Conservation (phyloP, 352 stramenopile genomes). For the Pythium dissotocum region DNA sequence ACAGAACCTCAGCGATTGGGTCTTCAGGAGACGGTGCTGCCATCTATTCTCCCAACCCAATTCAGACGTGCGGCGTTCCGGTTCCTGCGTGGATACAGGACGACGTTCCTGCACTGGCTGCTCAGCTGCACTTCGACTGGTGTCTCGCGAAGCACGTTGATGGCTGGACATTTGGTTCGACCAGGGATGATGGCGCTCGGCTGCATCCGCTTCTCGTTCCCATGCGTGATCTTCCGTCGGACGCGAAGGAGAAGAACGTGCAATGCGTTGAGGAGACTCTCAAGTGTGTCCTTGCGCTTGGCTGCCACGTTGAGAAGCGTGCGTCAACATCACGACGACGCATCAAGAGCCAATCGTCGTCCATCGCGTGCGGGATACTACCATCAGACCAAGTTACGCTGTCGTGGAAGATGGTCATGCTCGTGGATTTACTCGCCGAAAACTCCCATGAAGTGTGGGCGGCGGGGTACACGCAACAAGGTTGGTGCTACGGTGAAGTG, state of each 20-base stretch:
- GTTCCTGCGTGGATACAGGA: conserved; percentile 41
- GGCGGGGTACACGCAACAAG: conserved; percentile 38
- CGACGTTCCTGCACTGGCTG: conserved; percentile 36
- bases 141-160: conserved; percentile 50
- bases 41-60: conserved; percentile 41
- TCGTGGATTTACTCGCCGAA: conserved; percentile 67
- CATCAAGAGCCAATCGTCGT: conserved; percentile 1
- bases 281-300: conserved; percentile 59
- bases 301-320: conserved; percentile 39
- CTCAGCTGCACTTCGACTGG: conserved; percentile 73
- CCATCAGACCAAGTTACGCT: conserved; percentile 38
- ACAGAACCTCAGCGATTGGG: neutral
- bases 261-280: conserved; percentile 55
- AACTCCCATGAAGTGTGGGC: conserved; percentile 78
- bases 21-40: neutral
- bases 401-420: conserved; percentile 63
- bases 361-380: conserved; percentile 17
- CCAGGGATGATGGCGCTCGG: conserved; percentile 41
- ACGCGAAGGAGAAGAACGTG: conserved; percentile 43
- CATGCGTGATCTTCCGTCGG: conserved; percentile 44
- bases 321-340: neutral
- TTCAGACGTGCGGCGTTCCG: conserved; percentile 30
- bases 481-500: conserved; percentile 38
- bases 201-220: conserved; percentile 57
- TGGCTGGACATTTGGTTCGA: conserved; percentile 42